phyloP scores from a whole-genome alignment of 129 eudicot species.

The Ambrosia trifida region DNA sequence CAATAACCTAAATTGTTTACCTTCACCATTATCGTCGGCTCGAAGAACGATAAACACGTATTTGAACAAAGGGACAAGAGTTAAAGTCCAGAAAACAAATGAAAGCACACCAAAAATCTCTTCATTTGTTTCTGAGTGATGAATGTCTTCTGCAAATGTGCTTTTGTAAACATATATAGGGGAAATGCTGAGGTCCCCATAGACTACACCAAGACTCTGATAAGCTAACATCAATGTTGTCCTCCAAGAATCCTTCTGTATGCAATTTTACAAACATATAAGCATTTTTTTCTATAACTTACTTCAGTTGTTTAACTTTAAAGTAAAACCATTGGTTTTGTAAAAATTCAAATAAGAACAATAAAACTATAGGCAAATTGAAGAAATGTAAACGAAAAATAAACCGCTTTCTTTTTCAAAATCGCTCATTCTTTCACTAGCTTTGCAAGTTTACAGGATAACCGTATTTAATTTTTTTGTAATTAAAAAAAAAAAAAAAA shows the following conservation, averaged over 20 bases:
- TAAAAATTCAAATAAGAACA: not conserved
- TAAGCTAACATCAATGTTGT: conserved; percentile 66
- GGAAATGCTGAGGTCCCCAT: conserved; percentile 80
- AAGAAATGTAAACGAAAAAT: conserved; percentile 8
- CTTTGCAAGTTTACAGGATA: not conserved
- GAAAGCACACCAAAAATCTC: conserved; percentile 84
- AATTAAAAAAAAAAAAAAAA: too few species aligned
- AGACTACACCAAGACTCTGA: conserved; percentile 81
- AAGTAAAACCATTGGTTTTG: conserved; percentile 13
- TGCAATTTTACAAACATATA: conserved; percentile 19
- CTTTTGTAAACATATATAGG: conserved; percentile 78
- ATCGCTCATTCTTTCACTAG: not conserved
- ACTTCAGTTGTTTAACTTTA: conserved; percentile 13
- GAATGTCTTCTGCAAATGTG: conserved; percentile 77
- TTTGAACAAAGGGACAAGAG: conserved; percentile 74
- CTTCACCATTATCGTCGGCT: conserved; percentile 87
- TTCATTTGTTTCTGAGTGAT: conserved; percentile 76
- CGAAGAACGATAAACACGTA: conserved; percentile 79
- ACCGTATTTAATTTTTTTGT: conserved; percentile 15
- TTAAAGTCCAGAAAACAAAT: conserved; percentile 80
- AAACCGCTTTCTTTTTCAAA: not conserved
- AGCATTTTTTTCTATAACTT: conserved; percentile 1
- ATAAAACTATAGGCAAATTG: not conserved
- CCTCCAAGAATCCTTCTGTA: conserved; percentile 69
- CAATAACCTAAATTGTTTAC: conserved; percentile 25